Evolutionary conservation across 2,329 filamentous ascomycete genomes (phyloP).

Genomic region (Bipolaris sorokiniana): DNA sequence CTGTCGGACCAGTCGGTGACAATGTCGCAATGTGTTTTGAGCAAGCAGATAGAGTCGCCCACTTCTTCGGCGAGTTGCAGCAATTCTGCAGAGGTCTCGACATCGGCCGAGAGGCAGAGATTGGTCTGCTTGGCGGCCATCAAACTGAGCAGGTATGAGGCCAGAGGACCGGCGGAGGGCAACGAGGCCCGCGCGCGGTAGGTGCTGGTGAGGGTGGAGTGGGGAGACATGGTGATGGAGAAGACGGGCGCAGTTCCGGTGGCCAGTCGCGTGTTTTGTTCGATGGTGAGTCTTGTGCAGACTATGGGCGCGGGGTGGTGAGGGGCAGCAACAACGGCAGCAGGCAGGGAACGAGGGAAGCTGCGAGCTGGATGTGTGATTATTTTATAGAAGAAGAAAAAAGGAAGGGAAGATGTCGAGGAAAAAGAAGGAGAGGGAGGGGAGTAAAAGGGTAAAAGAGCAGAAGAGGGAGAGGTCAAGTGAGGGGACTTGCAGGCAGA

Average conservation of each 20-base stretch:
- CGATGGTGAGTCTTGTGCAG: neutral
- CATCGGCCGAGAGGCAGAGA: slow-evolving; percentile 63
- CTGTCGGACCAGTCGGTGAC: slow-evolving; percentile 66
- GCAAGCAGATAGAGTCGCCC: slow-evolving; percentile 65
- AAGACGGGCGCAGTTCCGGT: neutral
- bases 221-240: slow-evolving; percentile 37
- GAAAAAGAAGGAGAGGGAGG: slow-evolving; percentile 2
- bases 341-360: slow-evolving; percentile 6
- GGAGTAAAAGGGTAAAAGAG: slow-evolving; percentile 1
- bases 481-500: neutral
- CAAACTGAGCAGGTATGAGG: slow-evolving; percentile 56
- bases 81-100: slow-evolving; percentile 62
- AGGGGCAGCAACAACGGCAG: slow-evolving; percentile 10
- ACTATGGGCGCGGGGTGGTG: slow-evolving; percentile 13
- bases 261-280: neutral
- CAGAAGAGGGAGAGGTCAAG: neutral
- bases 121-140: slow-evolving; percentile 59
- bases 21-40: slow-evolving; percentile 68
- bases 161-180: slow-evolving; percentile 53
- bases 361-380: neutral
- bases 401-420: neutral
- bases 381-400: neutral
- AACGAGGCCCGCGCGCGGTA: slow-evolving; percentile 55
- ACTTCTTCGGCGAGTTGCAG: slow-evolving; percentile 63
- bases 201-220: slow-evolving; percentile 46